Base-by-base conservation (phyloP, 768 basidiomycete genomes). In the Kwoniella heveanensis region DNA sequence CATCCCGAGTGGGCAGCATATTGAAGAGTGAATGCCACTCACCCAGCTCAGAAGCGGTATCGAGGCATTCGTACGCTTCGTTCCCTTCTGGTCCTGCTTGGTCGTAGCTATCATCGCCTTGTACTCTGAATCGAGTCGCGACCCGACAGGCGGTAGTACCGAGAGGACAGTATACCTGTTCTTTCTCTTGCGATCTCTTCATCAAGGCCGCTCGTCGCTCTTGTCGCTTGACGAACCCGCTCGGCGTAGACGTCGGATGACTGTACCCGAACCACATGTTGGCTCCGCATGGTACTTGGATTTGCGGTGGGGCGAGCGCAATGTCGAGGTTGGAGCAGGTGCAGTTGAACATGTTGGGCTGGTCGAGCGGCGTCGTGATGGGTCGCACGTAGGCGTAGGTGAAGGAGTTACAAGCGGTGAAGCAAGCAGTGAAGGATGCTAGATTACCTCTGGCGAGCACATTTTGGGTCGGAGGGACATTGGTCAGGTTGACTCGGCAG, bases 261-360 rank as follows among this genome's bases (percentile, higher is more conserved):
- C n/a, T 21, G 15, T 21, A 30, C 19, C 30, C n/a, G 10, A 26
- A 21, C 52, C 52, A 29, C 26, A 10, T 32, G 27, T 29, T 29
- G 8, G 52, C 8, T 30, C 29, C n/a, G 15, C 30, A 30, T 4
- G 27, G 29, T 12, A 21, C 24, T 26, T 25, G 22, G 22, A n/a
- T 29, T 51, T 51, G 50, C 6, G 50, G 50, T 13, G 50, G 24
- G 29, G 30, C 29, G 27, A 17, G n/a, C 0, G 27, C 52, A 29
- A 53, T 29, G n/a, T 53, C 19, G 52, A 29, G 19, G 52, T 53
- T 21, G n/a, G 52, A 8, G 27, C 52, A 53, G 27, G 30, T 32
- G 7, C n/a, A 29, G 52, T 29, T 53, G 29, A 53, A 44, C 39
- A 44, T 44, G 39, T 44, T 44, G 9, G 39, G 39, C 39, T 44